Evolutionary conservation across 768 basidiomycete genomes (phyloP).

Genomic region (Chlorophyllum brunneum): DNA sequence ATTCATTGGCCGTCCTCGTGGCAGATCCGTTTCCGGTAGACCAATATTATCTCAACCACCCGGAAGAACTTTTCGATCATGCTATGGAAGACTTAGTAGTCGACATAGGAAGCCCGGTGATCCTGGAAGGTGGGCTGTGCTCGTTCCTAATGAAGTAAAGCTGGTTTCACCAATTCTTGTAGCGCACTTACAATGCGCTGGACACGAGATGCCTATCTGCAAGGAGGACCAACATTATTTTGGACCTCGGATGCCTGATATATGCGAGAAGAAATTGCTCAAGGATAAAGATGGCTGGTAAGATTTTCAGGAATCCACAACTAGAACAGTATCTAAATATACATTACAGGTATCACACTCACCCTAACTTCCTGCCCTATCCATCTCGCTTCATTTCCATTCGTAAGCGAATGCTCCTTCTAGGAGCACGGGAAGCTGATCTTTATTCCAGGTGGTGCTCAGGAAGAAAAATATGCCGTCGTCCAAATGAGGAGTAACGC

Average conservation of each 20-base stretch:
- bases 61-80: constrained; percentile 66
- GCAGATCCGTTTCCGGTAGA: constrained; percentile 69
- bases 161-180: constrained; percentile 6
- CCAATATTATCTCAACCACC: constrained; percentile 66
- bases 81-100: constrained; percentile 60
- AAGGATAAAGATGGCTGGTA: constrained; percentile 83
- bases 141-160: neutral
- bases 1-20: constrained; percentile 74
- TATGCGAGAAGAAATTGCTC: constrained; percentile 59
- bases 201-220: constrained; percentile 78
- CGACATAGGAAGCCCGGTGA: constrained; percentile 68
- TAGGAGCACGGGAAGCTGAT: neutral
- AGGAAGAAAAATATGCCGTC: constrained; percentile 77
- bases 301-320: constrained; percentile 15
- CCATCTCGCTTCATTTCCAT: constrained; percentile 73
- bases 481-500: constrained; percentile 53
- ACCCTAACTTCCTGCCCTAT: constrained; percentile 75
- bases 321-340: neutral
- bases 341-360: constrained; percentile 67
- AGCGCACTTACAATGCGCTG: constrained; percentile 87
- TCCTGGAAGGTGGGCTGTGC: constrained; percentile 53
- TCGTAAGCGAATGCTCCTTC: constrained; percentile 31
- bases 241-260: constrained; percentile 50
- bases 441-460: constrained; percentile 43
- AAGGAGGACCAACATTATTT: constrained; percentile 68